A percentile compares a stretch with the other conserved stretches of the same genome.
Evolutionary conservation across 202 grass and related monocot genomes (phyloP).

Genomic region (Sporobolus alterniflorus): DNA sequence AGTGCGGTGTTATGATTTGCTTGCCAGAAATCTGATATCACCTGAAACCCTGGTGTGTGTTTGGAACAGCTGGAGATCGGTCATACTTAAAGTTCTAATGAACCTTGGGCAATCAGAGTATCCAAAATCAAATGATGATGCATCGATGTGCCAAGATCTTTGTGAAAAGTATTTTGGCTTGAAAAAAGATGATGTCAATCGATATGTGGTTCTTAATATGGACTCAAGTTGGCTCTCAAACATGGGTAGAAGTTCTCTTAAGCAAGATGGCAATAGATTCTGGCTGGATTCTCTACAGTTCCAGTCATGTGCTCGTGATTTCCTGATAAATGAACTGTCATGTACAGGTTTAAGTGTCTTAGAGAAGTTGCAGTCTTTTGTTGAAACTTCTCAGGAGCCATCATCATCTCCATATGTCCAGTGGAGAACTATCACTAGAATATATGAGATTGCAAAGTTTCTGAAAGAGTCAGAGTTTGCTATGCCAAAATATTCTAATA

Average conservation of each 20-base stretch:
- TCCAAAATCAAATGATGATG: neutral
- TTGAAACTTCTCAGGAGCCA: slow-evolving; percentile 1
- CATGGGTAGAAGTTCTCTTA: slow-evolving; percentile 30
- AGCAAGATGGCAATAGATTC: slow-evolving; percentile 33
- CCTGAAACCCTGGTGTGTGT: slow-evolving; percentile 44
- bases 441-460: slow-evolving; percentile 56
- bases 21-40: slow-evolving; percentile 42
- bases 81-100: slow-evolving; percentile 33
- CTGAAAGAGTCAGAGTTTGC: slow-evolving; percentile 34
- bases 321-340: slow-evolving; percentile 58
- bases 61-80: slow-evolving; percentile 64
- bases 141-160: slow-evolving; percentile 48
- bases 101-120: slow-evolving; percentile 22
- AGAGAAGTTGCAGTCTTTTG: slow-evolving; percentile 49
- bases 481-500: slow-evolving; percentile 10
- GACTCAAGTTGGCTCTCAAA: slow-evolving; percentile 63
- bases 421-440: slow-evolving; percentile 21
- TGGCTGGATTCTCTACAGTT: slow-evolving; percentile 36
- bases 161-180: slow-evolving; percentile 69
- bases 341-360: slow-evolving; percentile 58
- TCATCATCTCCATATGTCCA: slow-evolving; percentile 34
- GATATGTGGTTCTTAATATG: slow-evolving; percentile 52
- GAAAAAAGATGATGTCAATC: slow-evolving; percentile 37
- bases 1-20: slow-evolving; percentile 25
- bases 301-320: slow-evolving; percentile 46